Evolutionary conservation across 2,329 filamentous ascomycete genomes (phyloP), one percentile per base, ranked within the genome.

Genomic region (Ophiostoma sp.): DNA sequence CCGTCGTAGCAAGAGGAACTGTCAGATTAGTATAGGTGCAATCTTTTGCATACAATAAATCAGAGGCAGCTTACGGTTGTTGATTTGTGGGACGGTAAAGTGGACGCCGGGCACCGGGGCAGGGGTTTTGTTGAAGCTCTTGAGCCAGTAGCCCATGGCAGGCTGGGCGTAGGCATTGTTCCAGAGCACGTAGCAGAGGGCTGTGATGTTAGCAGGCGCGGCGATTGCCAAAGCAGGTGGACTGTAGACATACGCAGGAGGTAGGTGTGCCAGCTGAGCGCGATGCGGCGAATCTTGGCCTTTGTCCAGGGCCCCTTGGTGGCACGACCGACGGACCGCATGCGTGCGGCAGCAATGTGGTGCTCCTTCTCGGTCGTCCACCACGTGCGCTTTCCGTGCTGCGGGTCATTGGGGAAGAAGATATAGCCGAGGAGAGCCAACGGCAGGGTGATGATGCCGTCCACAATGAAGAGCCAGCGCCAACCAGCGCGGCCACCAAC

Each of bases 381-480:
- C 60, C 78, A 78, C 0, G 80, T 80, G 9, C 73, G 74, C 1
- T 74, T 76, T 6, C 70, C 71, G 12, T 71, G 75, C 16, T 79
- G 78, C 0, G 83, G 83, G 0, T 82, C 77, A 40, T 84, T 82
- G 0, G 83, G 83, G 70, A 85, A 84, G 72, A 77, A 76, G 63
- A 83, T 49, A 68, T 81, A 81, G 4, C 84, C 83, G 58, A 82
- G 83, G 5, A 84, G 65, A 1, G 83, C 83, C 2, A 86, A 78
- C 0, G 83, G 83, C 0, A 85, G 71, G 0, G 65, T 69, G 68
- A 74, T 65, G 67, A 72, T 62, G 68, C 68, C 64, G 52, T 81
- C 78, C 11, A 81, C 75, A 49, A 83, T 81, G 69, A 85, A 85
- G 0, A 84, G 75, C 83, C 83, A 86, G 66, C 76, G 4, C 80